These are phyloP conservation scores for Monosporascus sp. DNA, from an alignment of 2,329 filamentous ascomycete genomes.

Conservation along the genomic window DNA sequence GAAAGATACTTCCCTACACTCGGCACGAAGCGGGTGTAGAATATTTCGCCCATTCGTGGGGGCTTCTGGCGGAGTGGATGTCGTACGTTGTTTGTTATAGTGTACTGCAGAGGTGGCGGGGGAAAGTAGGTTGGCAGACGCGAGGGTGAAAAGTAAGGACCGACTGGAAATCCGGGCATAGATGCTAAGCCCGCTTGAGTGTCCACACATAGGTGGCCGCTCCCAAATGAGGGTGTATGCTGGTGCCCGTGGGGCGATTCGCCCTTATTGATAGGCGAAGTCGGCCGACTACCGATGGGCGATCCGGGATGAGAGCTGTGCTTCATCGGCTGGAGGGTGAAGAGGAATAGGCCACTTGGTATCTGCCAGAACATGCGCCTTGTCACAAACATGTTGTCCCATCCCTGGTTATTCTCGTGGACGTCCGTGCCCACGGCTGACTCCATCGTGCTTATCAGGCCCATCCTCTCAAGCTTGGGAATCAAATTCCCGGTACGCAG, in stretches of 20 bases:
- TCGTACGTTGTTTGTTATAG: slow-evolving; percentile 68
- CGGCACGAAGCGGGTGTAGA: slow-evolving; percentile 84
- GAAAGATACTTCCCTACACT: slow-evolving; percentile 79
- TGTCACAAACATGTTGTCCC: slow-evolving; percentile 77
- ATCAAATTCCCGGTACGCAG: slow-evolving; percentile 77
- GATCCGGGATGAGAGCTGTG: slow-evolving; percentile 40
- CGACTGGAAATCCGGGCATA: slow-evolving; percentile 39
- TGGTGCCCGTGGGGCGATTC: slow-evolving; percentile 19
- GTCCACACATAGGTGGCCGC: slow-evolving; percentile 34
- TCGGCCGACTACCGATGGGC: slow-evolving; percentile 47
- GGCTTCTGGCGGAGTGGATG: slow-evolving; percentile 87
- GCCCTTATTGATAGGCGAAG: slow-evolving; percentile 38
- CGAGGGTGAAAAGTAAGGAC: slow-evolving; percentile 75
- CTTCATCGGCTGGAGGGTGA: slow-evolving; percentile 63
- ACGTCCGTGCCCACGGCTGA: slow-evolving; percentile 64
- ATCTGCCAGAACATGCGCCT: slow-evolving; percentile 87
- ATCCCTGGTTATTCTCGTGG: slow-evolving; percentile 59
- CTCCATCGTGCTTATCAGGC: slow-evolving; percentile 70
- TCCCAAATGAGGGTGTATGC: slow-evolving; percentile 9
- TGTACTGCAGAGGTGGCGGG: slow-evolving; percentile 75
- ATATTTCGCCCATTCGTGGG: slow-evolving; percentile 81
- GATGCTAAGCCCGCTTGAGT: slow-evolving; percentile 26
- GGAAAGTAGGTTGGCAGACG: slow-evolving; percentile 90
- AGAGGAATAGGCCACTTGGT: slow-evolving; percentile 80
- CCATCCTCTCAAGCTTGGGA: slow-evolving; percentile 91